phyloP scores from a whole-genome alignment of 2,329 filamentous ascomycete genomes.

The Cordyceps pruinosa region DNA sequence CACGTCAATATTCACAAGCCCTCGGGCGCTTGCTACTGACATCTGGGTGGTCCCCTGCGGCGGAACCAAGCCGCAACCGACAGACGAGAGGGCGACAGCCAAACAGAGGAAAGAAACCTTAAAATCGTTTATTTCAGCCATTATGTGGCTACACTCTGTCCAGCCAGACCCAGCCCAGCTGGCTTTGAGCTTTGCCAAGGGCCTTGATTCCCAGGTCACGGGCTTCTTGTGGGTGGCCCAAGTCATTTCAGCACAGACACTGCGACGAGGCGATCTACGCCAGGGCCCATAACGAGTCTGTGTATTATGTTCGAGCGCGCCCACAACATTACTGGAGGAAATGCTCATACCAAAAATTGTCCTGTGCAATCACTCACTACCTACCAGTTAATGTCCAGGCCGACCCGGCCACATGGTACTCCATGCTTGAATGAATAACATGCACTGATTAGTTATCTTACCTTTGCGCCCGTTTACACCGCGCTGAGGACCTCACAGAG shows the following conservation, averaged over 20 bases:
- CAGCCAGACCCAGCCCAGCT: background rate
- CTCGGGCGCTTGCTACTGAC: background rate
- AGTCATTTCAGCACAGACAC: conserved; percentile 5
- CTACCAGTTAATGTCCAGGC: no score
- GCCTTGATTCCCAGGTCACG: background rate
- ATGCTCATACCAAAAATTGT: background rate
- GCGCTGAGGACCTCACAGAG: no score
- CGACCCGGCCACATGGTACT: no score
- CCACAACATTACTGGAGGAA: background rate
- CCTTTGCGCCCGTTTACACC: no score
- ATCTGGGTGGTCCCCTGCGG: background rate
- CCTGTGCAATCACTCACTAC: no score
- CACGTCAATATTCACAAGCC: background rate
- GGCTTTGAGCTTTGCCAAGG: background rate
- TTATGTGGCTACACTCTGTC: background rate
- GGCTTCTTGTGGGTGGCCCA: background rate
- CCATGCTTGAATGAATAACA: no score
- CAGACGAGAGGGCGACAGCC: background rate
- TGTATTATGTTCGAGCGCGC: background rate
- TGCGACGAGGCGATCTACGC: conserved; percentile 1
- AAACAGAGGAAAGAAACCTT: background rate
- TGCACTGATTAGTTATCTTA: no score
- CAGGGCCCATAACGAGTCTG: conserved; percentile 1
- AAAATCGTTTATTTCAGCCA: background rate
- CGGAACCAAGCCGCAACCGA: background rate